phyloP scores from a whole-genome alignment of 129 eudicot species.

The Sambucus nigra region DNA sequence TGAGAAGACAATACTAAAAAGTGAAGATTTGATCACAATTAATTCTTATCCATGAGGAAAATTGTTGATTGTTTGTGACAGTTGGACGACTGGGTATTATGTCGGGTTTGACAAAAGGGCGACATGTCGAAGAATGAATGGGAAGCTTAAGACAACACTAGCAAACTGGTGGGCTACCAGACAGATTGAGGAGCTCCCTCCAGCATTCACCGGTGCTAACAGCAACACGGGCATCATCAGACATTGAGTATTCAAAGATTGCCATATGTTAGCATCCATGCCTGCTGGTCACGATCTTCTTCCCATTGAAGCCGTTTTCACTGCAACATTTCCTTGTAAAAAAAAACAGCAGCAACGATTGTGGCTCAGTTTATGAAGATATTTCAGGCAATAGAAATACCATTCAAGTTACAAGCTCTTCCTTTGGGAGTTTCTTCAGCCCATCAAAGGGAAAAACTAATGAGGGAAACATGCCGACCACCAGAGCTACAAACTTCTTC shows the following conservation, averaged over 20 bases:
- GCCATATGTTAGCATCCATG: slow-evolving; percentile 28
- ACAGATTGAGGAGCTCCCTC: slow-evolving; percentile 38
- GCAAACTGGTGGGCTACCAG: slow-evolving; percentile 14
- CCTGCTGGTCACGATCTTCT: slow-evolving; percentile 42
- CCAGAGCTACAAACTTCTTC: slow-evolving; percentile 5
- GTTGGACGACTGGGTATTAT: slow-evolving; percentile 76
- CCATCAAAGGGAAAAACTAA: slow-evolving; percentile 1
- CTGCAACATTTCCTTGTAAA: slow-evolving; percentile 18
- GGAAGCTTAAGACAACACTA: slow-evolving; percentile 20
- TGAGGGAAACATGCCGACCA: not conserved
- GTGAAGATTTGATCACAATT: too few relatives aligned
- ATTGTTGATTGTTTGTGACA: slow-evolving; percentile 13
- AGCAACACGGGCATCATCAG: slow-evolving; percentile 16
- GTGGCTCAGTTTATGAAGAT: slow-evolving; percentile 3
- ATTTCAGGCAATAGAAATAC: not conserved
- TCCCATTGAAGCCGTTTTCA: slow-evolving; percentile 15
- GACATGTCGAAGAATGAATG: slow-evolving; percentile 58
- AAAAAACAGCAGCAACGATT: slow-evolving; percentile 6
- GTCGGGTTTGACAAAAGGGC: slow-evolving; percentile 64
- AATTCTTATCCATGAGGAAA: not conserved
- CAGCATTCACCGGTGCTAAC: slow-evolving; percentile 23
- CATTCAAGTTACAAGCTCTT: not conserved
- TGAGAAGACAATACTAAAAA: too few relatives aligned
- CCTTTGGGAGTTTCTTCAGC: slow-evolving; percentile 5
- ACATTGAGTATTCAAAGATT: slow-evolving; percentile 19